Conservation (phyloP, 305 asterid genomes). For the Fraxinus albicans region DNA sequence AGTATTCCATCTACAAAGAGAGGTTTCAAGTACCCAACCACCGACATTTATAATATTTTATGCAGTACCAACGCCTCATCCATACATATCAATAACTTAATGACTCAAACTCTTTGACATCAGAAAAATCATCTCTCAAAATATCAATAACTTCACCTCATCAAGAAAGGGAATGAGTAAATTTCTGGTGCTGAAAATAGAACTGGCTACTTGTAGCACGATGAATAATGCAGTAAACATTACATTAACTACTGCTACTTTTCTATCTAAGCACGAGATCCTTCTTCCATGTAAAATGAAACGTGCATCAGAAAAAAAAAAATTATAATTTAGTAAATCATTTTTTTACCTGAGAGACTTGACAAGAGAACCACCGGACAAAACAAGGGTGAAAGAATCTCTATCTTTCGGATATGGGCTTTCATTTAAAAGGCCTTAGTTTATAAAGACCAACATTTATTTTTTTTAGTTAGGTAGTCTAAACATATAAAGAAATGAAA, state of each 20-base stretch:
- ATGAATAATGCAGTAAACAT: background rate
- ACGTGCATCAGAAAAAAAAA: background rate
- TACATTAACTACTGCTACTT: background rate
- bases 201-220: background rate
- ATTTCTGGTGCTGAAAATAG: background rate
- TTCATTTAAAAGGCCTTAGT: too few species aligned
- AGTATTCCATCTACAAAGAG: background rate
- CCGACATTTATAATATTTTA: background rate
- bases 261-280: background rate
- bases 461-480: too few species aligned
- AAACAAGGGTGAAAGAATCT: too few species aligned
- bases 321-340: background rate
- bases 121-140: background rate
- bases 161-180: background rate
- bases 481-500: too few species aligned
- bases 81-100: background rate
- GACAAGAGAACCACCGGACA: conserved; percentile 51
- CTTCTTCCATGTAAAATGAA: background rate
- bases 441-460: too few species aligned
- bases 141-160: background rate
- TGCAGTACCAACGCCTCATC: background rate
- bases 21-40: background rate
- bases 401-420: too few species aligned
- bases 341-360: conserved; percentile 38
- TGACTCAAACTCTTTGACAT: background rate